Conservation (phyloP, 208 protist species). For the Acanthamoeba culbertsoni region DNA sequence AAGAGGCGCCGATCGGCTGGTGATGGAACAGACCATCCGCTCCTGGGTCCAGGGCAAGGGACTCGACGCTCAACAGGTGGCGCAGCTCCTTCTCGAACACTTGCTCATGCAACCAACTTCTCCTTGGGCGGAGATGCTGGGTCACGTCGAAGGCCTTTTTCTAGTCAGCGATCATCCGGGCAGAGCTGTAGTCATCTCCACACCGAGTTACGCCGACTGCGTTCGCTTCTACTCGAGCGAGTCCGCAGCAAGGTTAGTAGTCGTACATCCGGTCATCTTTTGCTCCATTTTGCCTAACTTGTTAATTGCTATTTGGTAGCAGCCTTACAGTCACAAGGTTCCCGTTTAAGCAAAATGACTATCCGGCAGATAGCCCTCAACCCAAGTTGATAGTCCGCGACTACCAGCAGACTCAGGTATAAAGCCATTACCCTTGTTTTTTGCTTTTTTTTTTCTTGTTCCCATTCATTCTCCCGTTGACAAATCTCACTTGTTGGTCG, state of each 20-base stretch:
- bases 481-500: not conserved
- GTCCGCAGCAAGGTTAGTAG: not conserved
- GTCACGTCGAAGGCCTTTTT: slow-evolving; percentile 8
- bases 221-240: slow-evolving; percentile 31
- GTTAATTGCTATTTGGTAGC: no score
- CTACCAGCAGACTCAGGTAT: not conserved
- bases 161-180: slow-evolving; percentile 11
- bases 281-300: no score
- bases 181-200: not conserved
- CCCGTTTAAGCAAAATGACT: not conserved
- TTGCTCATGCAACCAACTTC: not conserved
- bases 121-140: not conserved
- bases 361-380: not conserved
- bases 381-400: not conserved
- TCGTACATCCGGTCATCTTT: no score
- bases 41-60: not conserved
- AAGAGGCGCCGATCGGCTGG: not conserved
- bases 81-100: not conserved
- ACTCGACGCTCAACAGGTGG: not conserved
- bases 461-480: no score
- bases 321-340: no score
- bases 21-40: not conserved
- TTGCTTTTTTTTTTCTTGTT: no score
- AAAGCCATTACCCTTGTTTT: no score
- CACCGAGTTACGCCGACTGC: not conserved